A percentile compares a stretch with the other conserved stretches of the same genome.
Conservation (phyloP, 2,329 filamentous ascomycete genomes). For the Trichoderma citrinoviride region DNA sequence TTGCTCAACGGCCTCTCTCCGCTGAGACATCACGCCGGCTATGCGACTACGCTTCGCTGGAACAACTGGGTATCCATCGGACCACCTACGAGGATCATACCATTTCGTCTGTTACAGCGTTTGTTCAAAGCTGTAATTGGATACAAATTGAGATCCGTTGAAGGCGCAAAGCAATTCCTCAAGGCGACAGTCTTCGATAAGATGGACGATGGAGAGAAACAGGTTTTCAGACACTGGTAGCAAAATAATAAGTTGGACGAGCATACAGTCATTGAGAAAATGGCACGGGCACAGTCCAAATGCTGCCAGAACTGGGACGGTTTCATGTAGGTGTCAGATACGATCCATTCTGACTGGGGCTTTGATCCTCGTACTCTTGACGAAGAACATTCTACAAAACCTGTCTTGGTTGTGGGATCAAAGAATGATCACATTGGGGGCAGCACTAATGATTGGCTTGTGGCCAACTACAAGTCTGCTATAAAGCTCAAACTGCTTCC, state of each 20-base stretch:
- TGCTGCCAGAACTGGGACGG: constrained; percentile 27
- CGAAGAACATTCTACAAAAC: constrained; percentile 24
- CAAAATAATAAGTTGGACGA: constrained; percentile 16
- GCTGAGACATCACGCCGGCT: constrained; percentile 23
- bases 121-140: constrained; percentile 18
- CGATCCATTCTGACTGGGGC: constrained; percentile 28
- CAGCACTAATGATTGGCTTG: constrained; percentile 25
- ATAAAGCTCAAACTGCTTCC: constrained; percentile 21
- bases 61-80: constrained; percentile 25
- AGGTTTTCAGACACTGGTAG: constrained; percentile 12
- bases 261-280: constrained; percentile 6
- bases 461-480: constrained; percentile 24
- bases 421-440: constrained; percentile 25
- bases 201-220: constrained; percentile 24
- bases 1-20: constrained; percentile 26
- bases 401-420: constrained; percentile 25
- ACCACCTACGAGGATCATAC: constrained; percentile 16
- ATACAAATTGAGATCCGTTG: neutral
- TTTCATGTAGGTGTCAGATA: constrained; percentile 28
- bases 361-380: constrained; percentile 25
- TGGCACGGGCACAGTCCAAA: constrained; percentile 22
- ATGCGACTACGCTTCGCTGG: constrained; percentile 25
- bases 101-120: constrained; percentile 24
- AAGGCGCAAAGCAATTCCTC: constrained; percentile 23
- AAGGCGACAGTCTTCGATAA: constrained; percentile 16